Evolutionary conservation across 2,329 filamentous ascomycete species (phyloP).

Genomic region (Neurospora sp.): DNA sequence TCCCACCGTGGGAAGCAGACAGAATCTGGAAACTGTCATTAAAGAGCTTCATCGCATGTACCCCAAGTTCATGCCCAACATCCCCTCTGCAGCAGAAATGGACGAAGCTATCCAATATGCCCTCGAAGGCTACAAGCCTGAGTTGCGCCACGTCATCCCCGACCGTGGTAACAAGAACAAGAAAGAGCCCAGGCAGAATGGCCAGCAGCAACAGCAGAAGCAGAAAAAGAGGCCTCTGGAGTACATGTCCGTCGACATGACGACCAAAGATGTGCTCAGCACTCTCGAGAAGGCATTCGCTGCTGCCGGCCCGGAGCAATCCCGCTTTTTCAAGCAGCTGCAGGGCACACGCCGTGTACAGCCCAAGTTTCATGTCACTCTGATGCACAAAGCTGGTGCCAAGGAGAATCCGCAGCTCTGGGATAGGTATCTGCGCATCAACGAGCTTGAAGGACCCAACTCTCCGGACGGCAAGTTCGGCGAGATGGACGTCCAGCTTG

Average conservation of each 20-base stretch:
- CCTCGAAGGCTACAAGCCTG: slow-evolving; percentile 66
- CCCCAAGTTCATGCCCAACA: slow-evolving; percentile 60
- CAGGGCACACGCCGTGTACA: slow-evolving; percentile 68
- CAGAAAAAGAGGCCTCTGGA: slow-evolving; percentile 42
- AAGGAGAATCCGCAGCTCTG: slow-evolving; percentile 60
- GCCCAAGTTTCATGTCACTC: slow-evolving; percentile 81
- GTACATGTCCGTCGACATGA: slow-evolving; percentile 45
- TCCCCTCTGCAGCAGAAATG: slow-evolving; percentile 65
- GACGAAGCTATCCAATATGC: slow-evolving; percentile 71
- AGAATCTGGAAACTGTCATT: slow-evolving; percentile 76
- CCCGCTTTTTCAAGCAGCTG: slow-evolving; percentile 68
- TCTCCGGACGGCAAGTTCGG: slow-evolving; percentile 45
- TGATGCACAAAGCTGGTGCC: slow-evolving; percentile 68
- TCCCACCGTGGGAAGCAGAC: slow-evolving; percentile 63
- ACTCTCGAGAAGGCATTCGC: slow-evolving; percentile 64
- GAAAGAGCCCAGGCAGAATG: slow-evolving; percentile 27
- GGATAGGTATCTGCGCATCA: slow-evolving; percentile 59
- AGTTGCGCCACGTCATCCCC: slow-evolving; percentile 66
- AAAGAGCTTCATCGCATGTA: slow-evolving; percentile 63
- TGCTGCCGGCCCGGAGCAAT: slow-evolving; percentile 37
- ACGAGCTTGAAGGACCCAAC: slow-evolving; percentile 33
- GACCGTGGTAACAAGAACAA: slow-evolving; percentile 40
- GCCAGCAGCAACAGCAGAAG: slow-evolving; percentile 25
- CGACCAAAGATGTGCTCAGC: slow-evolving; percentile 31
- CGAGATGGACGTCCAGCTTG: slow-evolving; percentile 52